Evolutionary conservation across 1,139 yeast genomes (phyloP), one percentile per base, ranked within the genome.

Genomic region (Candida dubliniensis): DNA sequence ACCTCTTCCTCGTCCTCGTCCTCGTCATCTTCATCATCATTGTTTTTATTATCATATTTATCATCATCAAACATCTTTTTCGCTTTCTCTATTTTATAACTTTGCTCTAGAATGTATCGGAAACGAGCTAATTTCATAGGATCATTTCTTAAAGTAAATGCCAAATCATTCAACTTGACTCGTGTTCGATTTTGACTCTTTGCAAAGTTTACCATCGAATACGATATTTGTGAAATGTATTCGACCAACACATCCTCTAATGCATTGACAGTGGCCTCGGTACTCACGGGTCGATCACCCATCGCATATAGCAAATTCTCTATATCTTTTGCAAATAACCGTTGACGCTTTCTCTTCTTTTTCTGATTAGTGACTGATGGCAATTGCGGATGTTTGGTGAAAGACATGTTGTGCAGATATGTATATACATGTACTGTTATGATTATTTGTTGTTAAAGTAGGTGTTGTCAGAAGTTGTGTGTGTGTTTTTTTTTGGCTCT

Each of bases 161-260:
- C 87, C 66, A 91, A 82, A 61, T 91, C 98, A 49, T 89, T 96
- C 43, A 90, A 84, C 57, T 86, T 85, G 50, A 91, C 81, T 61
- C 95, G 82, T 43, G 79, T 79, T 39, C 95, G 74, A 37, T 84
- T 83, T 14, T 65, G 67, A 12, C 61, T 51, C 38, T 54, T 53
- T 11, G 69, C 67, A 44, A 57, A 60, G 8, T 51, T 46, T 8
- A 58, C 50, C 10, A 61, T 50, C 42, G 59, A 57, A 24, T 55
- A 56, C 14, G 65, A 56, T 5, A 89, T 71, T 56, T 86, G 91
- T 4, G 82, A 77, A 38, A 91, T 68, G 58, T 85, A 91, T 46
- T 85, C 88, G 27, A 85, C 80, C 12, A 91, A 75, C n/a, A 87
- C 75, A 54, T 91, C 98, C 57, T 91, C 98, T 18, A 91, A 63